Conservation (phyloP, 1,284 basidiomycete genomes). For the Jaminaea rosea region DNA sequence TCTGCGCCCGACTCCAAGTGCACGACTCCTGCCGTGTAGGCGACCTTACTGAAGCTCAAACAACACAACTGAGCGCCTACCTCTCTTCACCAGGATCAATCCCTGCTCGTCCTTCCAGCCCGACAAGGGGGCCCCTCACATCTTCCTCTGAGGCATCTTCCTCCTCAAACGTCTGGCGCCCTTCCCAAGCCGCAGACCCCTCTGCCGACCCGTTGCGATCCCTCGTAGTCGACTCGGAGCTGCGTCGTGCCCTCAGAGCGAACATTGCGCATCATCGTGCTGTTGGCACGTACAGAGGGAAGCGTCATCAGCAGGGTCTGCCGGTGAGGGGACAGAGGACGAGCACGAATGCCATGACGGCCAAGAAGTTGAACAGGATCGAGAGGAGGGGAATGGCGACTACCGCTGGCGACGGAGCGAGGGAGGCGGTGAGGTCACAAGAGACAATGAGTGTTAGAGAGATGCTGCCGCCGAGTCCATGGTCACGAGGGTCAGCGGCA, state of each 20-base stretch:
- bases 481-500: too few relatives aligned
- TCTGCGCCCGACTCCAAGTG: constrained; percentile 79
- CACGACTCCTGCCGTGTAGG: constrained; percentile 66
- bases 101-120: constrained; percentile 54
- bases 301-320: constrained; percentile 74
- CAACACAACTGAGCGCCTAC: constrained; percentile 74
- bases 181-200: constrained; percentile 24
- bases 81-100: constrained; percentile 66
- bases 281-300: constrained; percentile 78
- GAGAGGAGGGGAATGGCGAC: constrained; percentile 50
- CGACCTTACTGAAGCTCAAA: constrained; percentile 67
- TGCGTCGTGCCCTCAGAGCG: constrained; percentile 66
- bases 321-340: constrained; percentile 86
- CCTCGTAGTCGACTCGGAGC: constrained; percentile 71
- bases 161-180: constrained; percentile 19
- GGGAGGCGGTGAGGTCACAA: too few relatives aligned
- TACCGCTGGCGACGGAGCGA: too few relatives aligned
- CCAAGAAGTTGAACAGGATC: constrained; percentile 70
- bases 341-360: constrained; percentile 72
- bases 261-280: constrained; percentile 81
- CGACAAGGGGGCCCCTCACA: constrained; percentile 5
- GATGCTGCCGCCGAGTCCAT: too few relatives aligned
- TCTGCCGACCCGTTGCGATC: constrained; percentile 54
- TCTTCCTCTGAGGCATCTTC: background rate
- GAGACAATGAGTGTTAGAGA: too few relatives aligned